These are phyloP conservation scores for Linum tenue DNA, from an alignment of 345 rosid species.

Conservation along the genomic window DNA sequence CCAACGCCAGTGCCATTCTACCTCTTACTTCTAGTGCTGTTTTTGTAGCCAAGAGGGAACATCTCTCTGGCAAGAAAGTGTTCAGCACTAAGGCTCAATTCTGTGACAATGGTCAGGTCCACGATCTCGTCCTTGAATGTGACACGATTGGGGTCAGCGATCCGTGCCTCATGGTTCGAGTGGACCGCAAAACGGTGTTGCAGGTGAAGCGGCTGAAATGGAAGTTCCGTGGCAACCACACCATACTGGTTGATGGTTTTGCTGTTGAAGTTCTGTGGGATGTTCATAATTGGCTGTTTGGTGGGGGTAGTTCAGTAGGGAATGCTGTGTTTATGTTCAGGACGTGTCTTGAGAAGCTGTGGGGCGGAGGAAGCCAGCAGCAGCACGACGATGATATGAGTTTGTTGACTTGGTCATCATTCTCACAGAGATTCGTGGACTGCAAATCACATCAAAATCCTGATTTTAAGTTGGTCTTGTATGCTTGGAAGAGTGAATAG, in stretches of 20 bases:
- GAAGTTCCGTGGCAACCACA: slow-evolving; percentile 85
- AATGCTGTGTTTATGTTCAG: slow-evolving; percentile 91
- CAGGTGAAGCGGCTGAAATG: slow-evolving; percentile 67
- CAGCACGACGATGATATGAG: slow-evolving; percentile 19
- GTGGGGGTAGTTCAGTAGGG: slow-evolving; percentile 39
- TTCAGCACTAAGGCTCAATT: slow-evolving; percentile 66
- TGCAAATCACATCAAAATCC: slow-evolving; percentile 45
- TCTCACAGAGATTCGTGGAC: slow-evolving; percentile 55
- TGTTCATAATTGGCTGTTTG: slow-evolving; percentile 84
- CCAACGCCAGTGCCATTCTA: slow-evolving; percentile 18
- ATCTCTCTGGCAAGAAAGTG: slow-evolving; percentile 64
- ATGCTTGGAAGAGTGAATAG: slow-evolving; percentile 91
- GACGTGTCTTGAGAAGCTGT: slow-evolving; percentile 71
- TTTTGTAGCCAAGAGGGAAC: slow-evolving; percentile 70
- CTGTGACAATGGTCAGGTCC: slow-evolving; percentile 49
- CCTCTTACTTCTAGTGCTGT: slow-evolving; percentile 35
- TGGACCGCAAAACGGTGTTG: slow-evolving; percentile 73
- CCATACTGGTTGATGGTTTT: slow-evolving; percentile 62
- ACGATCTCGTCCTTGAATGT: slow-evolving; percentile 64
- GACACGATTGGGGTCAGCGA: slow-evolving; percentile 44
- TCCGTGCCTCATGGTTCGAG: slow-evolving; percentile 57
- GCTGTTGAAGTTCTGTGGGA: slow-evolving; percentile 88
- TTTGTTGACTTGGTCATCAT: slow-evolving; percentile 46
- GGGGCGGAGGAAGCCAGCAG: slow-evolving; percentile 28
- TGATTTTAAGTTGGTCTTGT: slow-evolving; percentile 68